Evolutionary conservation across 2,329 filamentous ascomycete genomes (phyloP).

Genomic region (Ophiosphaerella korrae): DNA sequence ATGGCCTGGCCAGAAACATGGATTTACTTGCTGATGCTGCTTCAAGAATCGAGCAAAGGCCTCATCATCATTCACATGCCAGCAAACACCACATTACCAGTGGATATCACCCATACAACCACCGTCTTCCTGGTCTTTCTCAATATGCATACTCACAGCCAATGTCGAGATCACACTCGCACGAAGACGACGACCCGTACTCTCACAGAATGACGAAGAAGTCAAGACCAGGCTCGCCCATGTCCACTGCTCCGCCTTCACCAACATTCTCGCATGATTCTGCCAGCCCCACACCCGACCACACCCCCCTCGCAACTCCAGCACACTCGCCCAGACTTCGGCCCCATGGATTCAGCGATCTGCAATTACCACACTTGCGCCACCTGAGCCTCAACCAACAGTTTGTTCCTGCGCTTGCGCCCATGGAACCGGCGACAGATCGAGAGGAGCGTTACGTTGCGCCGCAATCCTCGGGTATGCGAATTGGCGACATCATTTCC

Average conservation of each 20-base stretch:
- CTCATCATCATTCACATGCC: conserved; percentile 49
- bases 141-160: conserved; percentile 71
- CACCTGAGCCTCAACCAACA: conserved; percentile 68
- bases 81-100: conserved; percentile 48
- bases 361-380: conserved; percentile 87
- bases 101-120: conserved; percentile 55
- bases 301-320: conserved; percentile 96
- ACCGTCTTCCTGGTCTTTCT: conserved; percentile 64
- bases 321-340: conserved; percentile 92
- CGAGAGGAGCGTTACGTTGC: conserved; percentile 64
- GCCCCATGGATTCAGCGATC: conserved; percentile 70
- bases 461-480: conserved; percentile 68
- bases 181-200: conserved; percentile 83
- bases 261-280: conserved; percentile 97
- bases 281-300: conserved; percentile 90
- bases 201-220: conserved; percentile 78
- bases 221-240: conserved; percentile 89
- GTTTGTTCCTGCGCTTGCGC: conserved; percentile 66
- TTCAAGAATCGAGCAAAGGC: conserved; percentile 68
- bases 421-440: conserved; percentile 71
- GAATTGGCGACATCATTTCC: conserved; percentile 91
- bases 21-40: conserved; percentile 72
- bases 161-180: conserved; percentile 88
- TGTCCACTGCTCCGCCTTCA: conserved; percentile 93
- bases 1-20: conserved; percentile 62